Evolutionary conservation across 2,329 filamentous ascomycete genomes (phyloP), one percentile per base, ranked within the genome.

Genomic region (Fusarium pseudocircinatum): DNA sequence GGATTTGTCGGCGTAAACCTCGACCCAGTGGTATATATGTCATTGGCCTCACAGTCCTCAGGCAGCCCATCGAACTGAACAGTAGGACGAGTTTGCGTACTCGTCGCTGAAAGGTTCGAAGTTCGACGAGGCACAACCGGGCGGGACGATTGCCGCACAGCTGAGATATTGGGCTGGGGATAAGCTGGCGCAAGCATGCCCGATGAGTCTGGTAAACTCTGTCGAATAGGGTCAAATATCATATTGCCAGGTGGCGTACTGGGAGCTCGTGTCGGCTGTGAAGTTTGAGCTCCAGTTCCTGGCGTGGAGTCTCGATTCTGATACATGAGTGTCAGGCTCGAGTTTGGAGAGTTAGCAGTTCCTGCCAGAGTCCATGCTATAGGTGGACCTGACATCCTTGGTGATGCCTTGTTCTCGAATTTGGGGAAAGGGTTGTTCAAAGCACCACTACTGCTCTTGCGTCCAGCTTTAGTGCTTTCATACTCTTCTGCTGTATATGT

Each of bases 311-410:
- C 76, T 34, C 67, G 57, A 75, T 88, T 91, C 67, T 93, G 91
- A 79, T 94, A 97, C 78, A 97, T 89, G 63, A 96, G 88, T 2
- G 94, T 95, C 9, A 97, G 84, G 78, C 94, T 96, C 0, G 94
- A 94, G 71, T 91, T 95, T 3, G 94, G 92, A 7, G 94, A 96
- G 78, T 97, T 94, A 61, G 94, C 95, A 4, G 92, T 96, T 20
- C 94, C 94, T 0, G 94, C 94, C n/a, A 97, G 83, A 13, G 94
- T 95, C 92, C 93, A 97, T 3, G 94, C 94, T 66, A 97, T 94
- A 2, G 84, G 85, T 14, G 84, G 83, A 4, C 81, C 79, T 8
- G 75, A 61, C 43, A 84, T 83, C 57, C 85, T 87, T 2, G 88
- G 88, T 1, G 87, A 88, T 1, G 85, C 78, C 2, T 85, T 83